Base-by-base conservation (phyloP, 2,329 filamentous ascomycete genomes). In the Penicillium verrucosum region DNA sequence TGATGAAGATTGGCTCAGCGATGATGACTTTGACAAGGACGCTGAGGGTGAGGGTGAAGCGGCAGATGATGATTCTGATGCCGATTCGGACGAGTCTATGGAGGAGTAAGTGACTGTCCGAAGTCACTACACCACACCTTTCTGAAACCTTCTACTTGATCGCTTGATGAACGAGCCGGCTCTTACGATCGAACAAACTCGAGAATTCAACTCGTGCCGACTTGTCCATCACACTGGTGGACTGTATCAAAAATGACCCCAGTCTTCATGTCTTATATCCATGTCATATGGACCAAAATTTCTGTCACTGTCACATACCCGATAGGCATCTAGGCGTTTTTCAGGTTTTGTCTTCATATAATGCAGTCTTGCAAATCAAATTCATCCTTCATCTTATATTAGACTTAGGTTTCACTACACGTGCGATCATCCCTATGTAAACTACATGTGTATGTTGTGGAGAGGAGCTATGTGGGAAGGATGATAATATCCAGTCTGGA, bases 1-100 rank as follows among this genome's bases (percentile, higher is more conserved):
- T 29, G 79, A 80, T 40, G 76, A 78, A 40, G 75, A 78, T 63
- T 81, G 82, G 70, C 79, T 82, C 61, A 81, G 75, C 56, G 79
- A 82, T 58, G 80, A 80, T 59, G 80, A 80, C 54, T 77, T 77
- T 42, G 77, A 75, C 41, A 75, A 76, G 12, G 78, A 76, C 14
- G 78, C 76, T 23, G 78, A 77, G 8, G 70, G 73, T 43, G 78
- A 40, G 75, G 78, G 78, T 42, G 52, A 55, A 51, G 21, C 45
- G 12, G 46, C 23, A 10, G 46, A 50, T 49, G 52, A 55, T 57
- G 77, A 78, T 61, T 75, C 79, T 36, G 78, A 76, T 47, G 70
- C 66, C 21, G 70, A 70, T 48, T 70, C 69, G 30, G 71, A 76
- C 48, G 75, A 75, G 29, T 74, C 75, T 23, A 77, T 76, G 71